phyloP scores from a whole-genome alignment of 2,329 filamentous ascomycete species.

The Sphaerulina musiva region DNA sequence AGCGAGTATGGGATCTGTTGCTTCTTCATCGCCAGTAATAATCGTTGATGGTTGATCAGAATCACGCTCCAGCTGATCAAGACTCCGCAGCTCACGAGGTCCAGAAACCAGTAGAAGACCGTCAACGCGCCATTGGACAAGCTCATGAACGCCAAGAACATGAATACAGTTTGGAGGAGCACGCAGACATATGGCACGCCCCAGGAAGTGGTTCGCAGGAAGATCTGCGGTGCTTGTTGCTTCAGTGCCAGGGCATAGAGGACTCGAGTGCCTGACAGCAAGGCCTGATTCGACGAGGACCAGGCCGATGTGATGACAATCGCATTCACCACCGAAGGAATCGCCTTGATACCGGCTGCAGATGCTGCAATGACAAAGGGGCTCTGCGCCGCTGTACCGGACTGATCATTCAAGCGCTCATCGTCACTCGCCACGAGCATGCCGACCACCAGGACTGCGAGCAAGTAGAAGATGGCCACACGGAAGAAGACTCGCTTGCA shows the following conservation, averaged over 20 bases:
- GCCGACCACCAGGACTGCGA: constrained; percentile 35
- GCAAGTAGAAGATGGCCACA: constrained; percentile 36
- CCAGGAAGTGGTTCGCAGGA: constrained; percentile 38
- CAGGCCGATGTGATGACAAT: constrained; percentile 60
- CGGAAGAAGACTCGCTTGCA: constrained; percentile 23
- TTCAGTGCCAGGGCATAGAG: constrained; percentile 53
- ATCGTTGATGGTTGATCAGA: constrained; percentile 24
- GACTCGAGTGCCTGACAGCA: constrained; percentile 48
- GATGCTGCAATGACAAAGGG: constrained; percentile 55
- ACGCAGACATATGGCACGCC: constrained; percentile 26
- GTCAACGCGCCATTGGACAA: constrained; percentile 47
- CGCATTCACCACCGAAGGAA: constrained; percentile 61
- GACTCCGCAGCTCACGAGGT: constrained; percentile 56
- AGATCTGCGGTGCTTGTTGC: constrained; percentile 54
- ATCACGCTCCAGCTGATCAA: constrained; percentile 52
- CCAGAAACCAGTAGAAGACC: constrained; percentile 60
- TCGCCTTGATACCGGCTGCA: constrained; percentile 52
- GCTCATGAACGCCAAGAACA: constrained; percentile 28
- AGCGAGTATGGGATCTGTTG: constrained; percentile 22
- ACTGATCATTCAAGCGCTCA: constrained; percentile 26
- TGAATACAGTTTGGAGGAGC: constrained; percentile 24
- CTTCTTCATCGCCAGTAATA: constrained; percentile 25
- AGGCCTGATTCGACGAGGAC: constrained; percentile 50
- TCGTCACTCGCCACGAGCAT: constrained; percentile 39
- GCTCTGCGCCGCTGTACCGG: constrained; percentile 38